A percentile compares a stretch with the other conserved stretches of the same genome.
These are phyloP conservation scores for Calendula officinalis DNA, from an alignment of 129 eudicot species.

Conservation along the genomic window DNA sequence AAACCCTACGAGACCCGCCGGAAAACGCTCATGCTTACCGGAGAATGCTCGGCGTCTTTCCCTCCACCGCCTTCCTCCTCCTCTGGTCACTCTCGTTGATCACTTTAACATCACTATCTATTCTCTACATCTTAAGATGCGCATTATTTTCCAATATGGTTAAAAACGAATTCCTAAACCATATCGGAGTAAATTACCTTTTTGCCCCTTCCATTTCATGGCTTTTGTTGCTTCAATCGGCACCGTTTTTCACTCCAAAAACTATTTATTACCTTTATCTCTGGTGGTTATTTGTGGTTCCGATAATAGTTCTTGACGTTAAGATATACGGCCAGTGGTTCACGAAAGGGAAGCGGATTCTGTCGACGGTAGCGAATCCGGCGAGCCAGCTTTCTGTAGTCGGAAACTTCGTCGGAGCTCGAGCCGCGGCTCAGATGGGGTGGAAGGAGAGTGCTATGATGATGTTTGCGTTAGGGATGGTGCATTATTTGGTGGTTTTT, in stretches of 20 bases:
- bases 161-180: constrained; percentile 52
- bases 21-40: constrained; percentile 40
- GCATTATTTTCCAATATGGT: constrained; percentile 44
- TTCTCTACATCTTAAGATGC: constrained; percentile 50
- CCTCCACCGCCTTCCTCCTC: constrained; percentile 35
- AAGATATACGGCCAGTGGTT: constrained; percentile 70
- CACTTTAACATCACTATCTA: constrained; percentile 37
- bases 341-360: constrained; percentile 47
- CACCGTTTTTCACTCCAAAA: constrained; percentile 33
- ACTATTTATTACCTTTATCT: constrained; percentile 21
- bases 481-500: constrained; percentile 57
- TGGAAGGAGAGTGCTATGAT: constrained; percentile 56
- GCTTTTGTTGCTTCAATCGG: constrained; percentile 48
- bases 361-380: constrained; percentile 56
- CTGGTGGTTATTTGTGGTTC: constrained; percentile 52
- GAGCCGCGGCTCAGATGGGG: constrained; percentile 52
- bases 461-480: constrained; percentile 54
- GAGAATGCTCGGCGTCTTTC: constrained; percentile 26
- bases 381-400: constrained; percentile 57
- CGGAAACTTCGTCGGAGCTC: constrained; percentile 56
- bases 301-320: constrained; percentile 46
- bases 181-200: constrained; percentile 67
- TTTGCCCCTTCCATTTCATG: constrained; percentile 71
- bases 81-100: constrained; percentile 57
- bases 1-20: constrained; percentile 45